Evolutionary conservation across 116 monocot species (phyloP).

Genomic region (Papilionanthe hybrid): DNA sequence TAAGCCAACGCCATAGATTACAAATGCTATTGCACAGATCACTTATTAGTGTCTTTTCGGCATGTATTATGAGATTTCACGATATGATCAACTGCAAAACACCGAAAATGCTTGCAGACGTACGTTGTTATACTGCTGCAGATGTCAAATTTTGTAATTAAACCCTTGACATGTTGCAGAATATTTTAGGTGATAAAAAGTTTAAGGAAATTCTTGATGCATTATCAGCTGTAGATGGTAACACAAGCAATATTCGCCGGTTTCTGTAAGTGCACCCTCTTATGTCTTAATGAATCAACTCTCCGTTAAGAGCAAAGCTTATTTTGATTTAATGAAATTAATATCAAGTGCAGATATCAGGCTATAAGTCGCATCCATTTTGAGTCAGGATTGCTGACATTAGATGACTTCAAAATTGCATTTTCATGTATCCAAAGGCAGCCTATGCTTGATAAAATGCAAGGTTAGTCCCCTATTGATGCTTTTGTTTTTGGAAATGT

Average conservation of each 20-base stretch:
- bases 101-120: not conserved
- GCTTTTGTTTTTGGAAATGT: not conserved
- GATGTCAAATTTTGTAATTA: not conserved
- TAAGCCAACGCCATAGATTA: no score
- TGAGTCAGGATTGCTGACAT: constrained; percentile 55
- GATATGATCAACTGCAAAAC: not conserved
- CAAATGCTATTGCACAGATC: not conserved
- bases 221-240: constrained; percentile 43
- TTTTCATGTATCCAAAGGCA: constrained; percentile 40
- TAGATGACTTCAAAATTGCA: constrained; percentile 70
- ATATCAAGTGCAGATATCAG: constrained; percentile 36
- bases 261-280: constrained; percentile 62
- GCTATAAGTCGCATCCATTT: constrained; percentile 62
- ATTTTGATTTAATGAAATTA: constrained; percentile 3
- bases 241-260: constrained; percentile 47
- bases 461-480: constrained; percentile 31
- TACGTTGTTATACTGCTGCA: not conserved
- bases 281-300: not conserved
- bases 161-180: constrained; percentile 33
- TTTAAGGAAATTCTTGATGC: constrained; percentile 59
- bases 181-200: constrained; percentile 58
- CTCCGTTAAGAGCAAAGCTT: not conserved
- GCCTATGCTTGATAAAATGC: constrained; percentile 60
- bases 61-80: not conserved
- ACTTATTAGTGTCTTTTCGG: not conserved